These are phyloP conservation scores for Picochlorum sp. DNA, from an alignment of 139 green algal species.

Conservation along the genomic window DNA sequence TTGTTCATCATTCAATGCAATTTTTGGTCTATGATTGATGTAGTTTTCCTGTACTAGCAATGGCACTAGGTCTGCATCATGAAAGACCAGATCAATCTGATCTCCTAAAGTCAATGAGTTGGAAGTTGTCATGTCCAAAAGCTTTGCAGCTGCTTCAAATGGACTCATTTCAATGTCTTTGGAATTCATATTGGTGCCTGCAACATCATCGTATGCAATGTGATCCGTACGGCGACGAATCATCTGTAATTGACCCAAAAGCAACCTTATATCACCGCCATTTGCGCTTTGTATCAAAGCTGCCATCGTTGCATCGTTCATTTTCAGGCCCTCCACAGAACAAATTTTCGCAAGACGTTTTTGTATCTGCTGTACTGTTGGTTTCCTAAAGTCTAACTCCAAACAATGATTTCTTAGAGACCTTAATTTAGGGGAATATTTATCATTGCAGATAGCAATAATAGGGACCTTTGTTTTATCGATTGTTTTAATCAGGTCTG, in stretches of 20 bases:
- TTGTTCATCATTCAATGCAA: conserved; percentile 21
- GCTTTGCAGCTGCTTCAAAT: conserved; percentile 63
- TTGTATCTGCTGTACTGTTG: conserved; percentile 63
- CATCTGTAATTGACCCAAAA: conserved; percentile 91
- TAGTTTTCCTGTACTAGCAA: conserved; percentile 95
- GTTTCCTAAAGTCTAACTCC: conserved; percentile 76
- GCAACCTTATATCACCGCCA: conserved; percentile 78
- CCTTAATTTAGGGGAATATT: conserved; percentile 87
- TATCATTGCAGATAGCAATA: conserved; percentile 98
- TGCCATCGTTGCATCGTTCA: conserved; percentile 63
- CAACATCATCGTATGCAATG: conserved; percentile 64
- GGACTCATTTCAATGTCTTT: conserved; percentile 85
- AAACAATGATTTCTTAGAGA: conserved; percentile 75
- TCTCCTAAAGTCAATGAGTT: conserved; percentile 24
- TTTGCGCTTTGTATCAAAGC: conserved; percentile 66
- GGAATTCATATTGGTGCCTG: conserved; percentile 13
- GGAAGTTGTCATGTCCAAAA: conserved; percentile 41
- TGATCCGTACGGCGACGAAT: conserved; percentile 40
- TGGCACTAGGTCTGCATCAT: conserved; percentile 87
- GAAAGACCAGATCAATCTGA: conserved; percentile 75
- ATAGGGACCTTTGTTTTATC: conserved; percentile 80
- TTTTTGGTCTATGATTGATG: conserved; percentile 70
- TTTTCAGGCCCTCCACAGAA: conserved; percentile 60
- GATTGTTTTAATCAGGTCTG: conserved; percentile 90
- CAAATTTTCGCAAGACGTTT: conserved; percentile 70